Base-by-base conservation (phyloP, 2,329 filamentous ascomycete genomes). In the Tothia fuscella region DNA sequence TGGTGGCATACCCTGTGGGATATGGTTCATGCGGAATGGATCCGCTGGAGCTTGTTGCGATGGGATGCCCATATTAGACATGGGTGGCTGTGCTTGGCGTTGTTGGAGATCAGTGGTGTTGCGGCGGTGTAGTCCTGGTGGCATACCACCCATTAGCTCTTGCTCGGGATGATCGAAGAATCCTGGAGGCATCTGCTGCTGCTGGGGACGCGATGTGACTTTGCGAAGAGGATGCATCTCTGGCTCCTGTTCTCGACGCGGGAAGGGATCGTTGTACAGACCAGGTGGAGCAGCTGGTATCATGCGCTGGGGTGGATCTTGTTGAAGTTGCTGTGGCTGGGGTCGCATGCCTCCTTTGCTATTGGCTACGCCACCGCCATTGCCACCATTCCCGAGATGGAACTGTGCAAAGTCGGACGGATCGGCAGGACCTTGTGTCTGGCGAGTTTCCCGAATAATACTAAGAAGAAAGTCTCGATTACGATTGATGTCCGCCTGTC, bases 41-140 rank as follows among this genome's bases (percentile, higher is more conserved):
- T 38, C 41, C 14, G 34, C n/a, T 6, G 33, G 41, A 19, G 41
- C 41, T 12, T 36, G 31, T 14, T 39, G 36, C n/a, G 42, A 39
- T 9, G 42, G 42, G 21, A 44, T 44, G 25, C 42, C 42, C 42
- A 44, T 39, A 20, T 44, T 44, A 3, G 36, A 44, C 19, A 40
- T 31, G 17, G 34, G 42, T 4, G 28, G 20, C 13, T 29, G 42
- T 32, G 22, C 14, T 9, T 34, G 38, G n/a, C 30, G 22, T 10
- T 34, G 21, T 17, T 25, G 34, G n/a, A 12, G 38, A 12, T 38
- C 35, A 6, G 41, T 29, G 14, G 41, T 43, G 22, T 43, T 43
- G 31, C 41, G 41, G 6, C 41, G 41, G 22, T 17, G 13, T 6
- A 43, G 41, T 20, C 41, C 41, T 21, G 41, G 41, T 7, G 25